Evolutionary conservation across 306 rosid species (phyloP).

Genomic region (Cucumis sativus): DNA sequence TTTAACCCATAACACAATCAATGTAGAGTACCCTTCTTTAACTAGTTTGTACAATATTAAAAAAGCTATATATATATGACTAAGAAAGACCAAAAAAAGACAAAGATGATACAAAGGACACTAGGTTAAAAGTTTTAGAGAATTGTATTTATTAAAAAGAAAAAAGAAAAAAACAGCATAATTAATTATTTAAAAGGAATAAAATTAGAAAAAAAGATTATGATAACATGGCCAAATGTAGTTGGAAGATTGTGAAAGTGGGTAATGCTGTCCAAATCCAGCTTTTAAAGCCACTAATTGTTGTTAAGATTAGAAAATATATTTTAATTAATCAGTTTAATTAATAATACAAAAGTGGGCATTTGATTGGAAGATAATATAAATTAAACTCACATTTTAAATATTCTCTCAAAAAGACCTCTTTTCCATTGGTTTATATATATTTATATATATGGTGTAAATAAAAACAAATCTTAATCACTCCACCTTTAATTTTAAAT

Average conservation of each 20-base stretch:
- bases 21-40: too few species aligned
- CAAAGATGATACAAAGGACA: background rate
- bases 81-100: too few species aligned
- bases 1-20: too few species aligned
- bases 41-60: too few species aligned
- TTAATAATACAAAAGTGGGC: background rate
- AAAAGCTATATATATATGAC: too few species aligned
- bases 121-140: background rate
- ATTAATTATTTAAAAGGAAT: background rate
- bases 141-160: background rate
- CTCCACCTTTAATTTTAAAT: background rate
- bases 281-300: constrained; percentile 10
- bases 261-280: constrained; percentile 5
- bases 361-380: background rate
- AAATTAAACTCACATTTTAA: background rate
- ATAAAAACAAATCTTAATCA: background rate
- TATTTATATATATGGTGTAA: background rate
- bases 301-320: background rate
- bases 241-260: background rate
- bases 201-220: background rate
- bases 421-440: background rate
- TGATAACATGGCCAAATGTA: background rate
- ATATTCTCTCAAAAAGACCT: background rate
- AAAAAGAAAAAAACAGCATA: background rate
- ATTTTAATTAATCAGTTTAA: background rate